A percentile compares a stretch with the other conserved stretches of the same genome.
Evolutionary conservation across 106 monocot genomes (phyloP).

Genomic region (Cymbidium sinense): DNA sequence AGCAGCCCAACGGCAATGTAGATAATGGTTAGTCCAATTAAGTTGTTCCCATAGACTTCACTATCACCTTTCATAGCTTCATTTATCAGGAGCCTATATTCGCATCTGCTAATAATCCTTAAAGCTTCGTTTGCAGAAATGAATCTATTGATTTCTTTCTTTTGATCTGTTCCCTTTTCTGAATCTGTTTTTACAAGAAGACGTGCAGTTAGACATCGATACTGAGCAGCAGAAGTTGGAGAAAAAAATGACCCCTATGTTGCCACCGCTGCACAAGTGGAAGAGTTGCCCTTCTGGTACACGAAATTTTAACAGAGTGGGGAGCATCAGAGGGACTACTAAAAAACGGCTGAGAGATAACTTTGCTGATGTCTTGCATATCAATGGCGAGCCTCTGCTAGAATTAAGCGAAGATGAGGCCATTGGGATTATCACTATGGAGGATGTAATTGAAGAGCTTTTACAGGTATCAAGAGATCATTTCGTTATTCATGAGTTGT

Average conservation of each 20-base stretch:
- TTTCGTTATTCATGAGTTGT: background rate
- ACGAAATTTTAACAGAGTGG: conserved; percentile 14
- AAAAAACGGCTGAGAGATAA: conserved; percentile 53
- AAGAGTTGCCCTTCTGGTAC: conserved; percentile 48
- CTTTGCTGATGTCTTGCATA: conserved; percentile 46
- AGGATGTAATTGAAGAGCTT: conserved; percentile 97
- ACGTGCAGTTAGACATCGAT: conserved; percentile 51
- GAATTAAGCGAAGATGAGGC: conserved; percentile 68
- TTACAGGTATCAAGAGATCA: conserved; percentile 42
- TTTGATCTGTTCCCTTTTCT: background rate
- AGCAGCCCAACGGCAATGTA: conserved; percentile 10
- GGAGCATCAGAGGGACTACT: conserved; percentile 26
- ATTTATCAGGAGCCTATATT: background rate
- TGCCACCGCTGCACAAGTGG: conserved; percentile 25
- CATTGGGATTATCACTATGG: conserved; percentile 95
- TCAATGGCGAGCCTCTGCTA: conserved; percentile 48
- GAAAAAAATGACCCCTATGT: conserved; percentile 17
- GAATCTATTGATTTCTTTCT: background rate
- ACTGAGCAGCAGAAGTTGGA: conserved; percentile 31
- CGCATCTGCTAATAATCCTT: background rate
- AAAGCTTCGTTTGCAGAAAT: background rate
- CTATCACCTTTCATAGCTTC: too few relatives aligned
- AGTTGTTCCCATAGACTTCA: background rate
- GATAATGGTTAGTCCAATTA: conserved; percentile 37
- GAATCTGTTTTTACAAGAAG: conserved; percentile 5